Conservation (phyloP, 148 eudicot species). For the Arbutus unedo region DNA sequence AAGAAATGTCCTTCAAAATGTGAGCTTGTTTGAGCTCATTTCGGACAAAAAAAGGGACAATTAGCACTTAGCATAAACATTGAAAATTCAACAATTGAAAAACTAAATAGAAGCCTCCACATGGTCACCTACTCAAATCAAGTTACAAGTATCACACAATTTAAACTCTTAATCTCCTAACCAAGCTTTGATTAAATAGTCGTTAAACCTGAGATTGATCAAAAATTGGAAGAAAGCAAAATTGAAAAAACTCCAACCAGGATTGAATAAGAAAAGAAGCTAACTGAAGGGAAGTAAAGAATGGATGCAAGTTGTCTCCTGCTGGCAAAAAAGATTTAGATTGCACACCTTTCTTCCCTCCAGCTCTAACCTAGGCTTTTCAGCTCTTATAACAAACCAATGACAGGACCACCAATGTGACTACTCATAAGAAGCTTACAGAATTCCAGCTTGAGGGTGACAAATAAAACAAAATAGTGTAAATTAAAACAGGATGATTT, state of each 20-base stretch:
- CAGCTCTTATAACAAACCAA: background rate
- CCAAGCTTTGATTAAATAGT: background rate
- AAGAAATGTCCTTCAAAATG: conserved; percentile 2
- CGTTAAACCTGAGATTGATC: background rate
- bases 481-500: background rate
- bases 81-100: background rate
- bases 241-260: background rate
- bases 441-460: background rate
- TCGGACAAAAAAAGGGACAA: background rate
- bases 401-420: background rate
- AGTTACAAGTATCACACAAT: background rate
- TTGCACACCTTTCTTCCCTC: background rate
- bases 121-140: background rate
- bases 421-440: background rate
- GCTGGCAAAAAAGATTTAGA: background rate
- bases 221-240: background rate
- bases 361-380: background rate
- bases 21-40: conserved; percentile 6
- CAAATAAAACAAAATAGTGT: background rate
- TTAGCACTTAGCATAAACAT: background rate
- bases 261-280: background rate
- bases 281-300: background rate
- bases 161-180: background rate
- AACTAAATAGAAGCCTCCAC: background rate
- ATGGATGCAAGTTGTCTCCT: background rate